Evolutionary conservation across 805 yeast genomes (phyloP).

Genomic region (Lipomyces japonicus): DNA sequence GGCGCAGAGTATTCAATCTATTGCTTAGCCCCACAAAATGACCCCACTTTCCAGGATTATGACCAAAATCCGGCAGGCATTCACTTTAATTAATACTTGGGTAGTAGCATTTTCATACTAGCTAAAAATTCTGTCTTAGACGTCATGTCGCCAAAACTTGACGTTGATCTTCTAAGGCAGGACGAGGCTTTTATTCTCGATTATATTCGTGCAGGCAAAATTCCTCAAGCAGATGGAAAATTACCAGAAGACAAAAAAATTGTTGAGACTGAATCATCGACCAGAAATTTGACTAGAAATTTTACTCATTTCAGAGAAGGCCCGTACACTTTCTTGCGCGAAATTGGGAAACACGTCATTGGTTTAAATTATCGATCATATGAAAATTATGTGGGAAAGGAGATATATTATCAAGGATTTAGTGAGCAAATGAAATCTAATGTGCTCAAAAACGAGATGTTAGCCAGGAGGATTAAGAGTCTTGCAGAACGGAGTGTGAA

Average conservation of each 20-base stretch:
- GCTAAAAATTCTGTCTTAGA: no score
- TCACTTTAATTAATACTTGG: no score
- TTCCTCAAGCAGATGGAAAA: neutral
- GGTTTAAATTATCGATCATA: conserved; percentile 42
- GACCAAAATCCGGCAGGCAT: no score
- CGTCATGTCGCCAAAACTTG: no score
- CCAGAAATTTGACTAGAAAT: conserved; percentile 33
- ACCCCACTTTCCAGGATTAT: no score
- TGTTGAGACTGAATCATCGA: conserved; percentile 25
- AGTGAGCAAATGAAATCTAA: conserved; percentile 33
- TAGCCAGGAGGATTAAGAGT: conserved; percentile 34
- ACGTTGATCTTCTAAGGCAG: conserved; percentile 21
- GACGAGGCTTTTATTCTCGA: conserved; percentile 22
- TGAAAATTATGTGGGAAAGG: conserved; percentile 39
- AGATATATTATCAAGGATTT: conserved; percentile 36
- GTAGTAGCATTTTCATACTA: no score
- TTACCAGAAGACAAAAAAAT: neutral
- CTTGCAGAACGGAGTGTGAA: conserved; percentile 36
- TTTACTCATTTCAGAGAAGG: conserved; percentile 39
- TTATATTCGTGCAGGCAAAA: conserved; percentile 12
- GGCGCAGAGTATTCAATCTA: no score
- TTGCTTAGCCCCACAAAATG: no score
- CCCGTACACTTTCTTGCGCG: conserved; percentile 37
- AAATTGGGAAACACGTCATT: conserved; percentile 33
- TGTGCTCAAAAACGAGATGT: conserved; percentile 35